Conservation (phyloP, 495 filamentous ascomycete species). For the Xylaria venustula region DNA sequence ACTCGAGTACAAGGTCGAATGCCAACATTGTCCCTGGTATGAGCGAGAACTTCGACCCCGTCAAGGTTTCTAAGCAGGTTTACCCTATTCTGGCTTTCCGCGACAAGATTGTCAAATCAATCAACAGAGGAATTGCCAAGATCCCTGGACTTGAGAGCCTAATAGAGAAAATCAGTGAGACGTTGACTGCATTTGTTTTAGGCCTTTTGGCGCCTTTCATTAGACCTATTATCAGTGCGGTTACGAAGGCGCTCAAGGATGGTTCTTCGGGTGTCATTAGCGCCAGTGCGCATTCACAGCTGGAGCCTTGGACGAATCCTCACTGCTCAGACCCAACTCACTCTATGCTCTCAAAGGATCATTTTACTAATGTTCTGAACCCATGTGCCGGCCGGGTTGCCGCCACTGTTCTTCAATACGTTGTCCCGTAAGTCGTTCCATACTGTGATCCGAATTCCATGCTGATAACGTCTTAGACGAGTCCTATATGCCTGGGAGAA, state of each 20-base stretch:
- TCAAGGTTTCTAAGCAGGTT: constrained; percentile 77
- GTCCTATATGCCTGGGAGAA: constrained; percentile 90
- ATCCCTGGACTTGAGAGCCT: constrained; percentile 85
- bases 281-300: constrained; percentile 80
- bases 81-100: constrained; percentile 94
- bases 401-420: constrained; percentile 73
- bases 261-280: constrained; percentile 79
- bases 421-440: constrained; percentile 58
- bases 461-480: constrained; percentile 43
- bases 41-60: constrained; percentile 75
- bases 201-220: constrained; percentile 88
- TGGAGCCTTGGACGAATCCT: constrained; percentile 86
- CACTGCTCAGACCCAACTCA: constrained; percentile 89
- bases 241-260: constrained; percentile 75
- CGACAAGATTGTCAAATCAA: constrained; percentile 83
- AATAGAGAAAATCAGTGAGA: constrained; percentile 88
- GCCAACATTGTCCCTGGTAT: constrained; percentile 62
- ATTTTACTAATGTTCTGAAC: constrained; percentile 92
- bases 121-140: constrained; percentile 82
- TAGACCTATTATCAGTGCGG: constrained; percentile 84
- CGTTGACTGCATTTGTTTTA: constrained; percentile 83
- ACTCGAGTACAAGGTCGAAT: constrained; percentile 32
- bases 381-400: constrained; percentile 82
- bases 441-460: not conserved
- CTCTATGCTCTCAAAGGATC: constrained; percentile 92